Evolutionary conservation across 495 filamentous ascomycete genomes (phyloP).

Genomic region (Ramalina peruviana): DNA sequence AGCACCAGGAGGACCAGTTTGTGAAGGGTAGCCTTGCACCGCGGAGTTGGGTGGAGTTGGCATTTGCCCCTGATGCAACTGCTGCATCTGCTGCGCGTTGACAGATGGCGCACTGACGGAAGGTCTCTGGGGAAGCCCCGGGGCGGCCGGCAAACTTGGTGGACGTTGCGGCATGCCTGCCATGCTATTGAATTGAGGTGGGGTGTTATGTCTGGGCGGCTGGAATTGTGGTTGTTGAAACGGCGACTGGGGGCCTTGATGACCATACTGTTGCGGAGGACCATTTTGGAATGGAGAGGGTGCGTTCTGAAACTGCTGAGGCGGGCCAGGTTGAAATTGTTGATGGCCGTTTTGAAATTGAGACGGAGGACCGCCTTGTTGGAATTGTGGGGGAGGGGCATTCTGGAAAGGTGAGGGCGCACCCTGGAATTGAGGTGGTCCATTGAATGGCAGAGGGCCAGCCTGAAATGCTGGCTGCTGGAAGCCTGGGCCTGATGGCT

Average conservation of each 20-base stretch:
- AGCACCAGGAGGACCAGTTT: not conserved
- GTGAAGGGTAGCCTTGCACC: not conserved
- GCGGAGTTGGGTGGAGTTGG: conserved; percentile 4
- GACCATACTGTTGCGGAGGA: conserved; percentile 18
- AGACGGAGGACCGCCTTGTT: conserved; percentile 25
- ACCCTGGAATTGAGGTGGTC: conserved; percentile 25
- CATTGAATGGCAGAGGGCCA: conserved; percentile 20
- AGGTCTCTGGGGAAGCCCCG: conserved; percentile 52
- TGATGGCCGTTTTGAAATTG: conserved; percentile 25
- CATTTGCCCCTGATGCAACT: conserved; percentile 46
- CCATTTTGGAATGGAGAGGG: conserved; percentile 19
- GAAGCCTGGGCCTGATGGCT: conserved; percentile 24
- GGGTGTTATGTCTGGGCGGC: conserved; percentile 27
- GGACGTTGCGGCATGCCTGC: conserved; percentile 31
- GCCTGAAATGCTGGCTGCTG: conserved; percentile 19
- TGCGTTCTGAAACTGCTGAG: conserved; percentile 31
- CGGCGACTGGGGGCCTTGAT: conserved; percentile 18
- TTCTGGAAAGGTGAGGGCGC: conserved; percentile 20
- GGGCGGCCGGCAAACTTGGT: conserved; percentile 37
- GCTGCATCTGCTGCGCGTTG: conserved; percentile 45
- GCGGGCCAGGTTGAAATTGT: conserved; percentile 22
- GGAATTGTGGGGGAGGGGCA: conserved; percentile 29
- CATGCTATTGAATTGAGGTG: conserved; percentile 25
- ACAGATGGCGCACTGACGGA: conserved; percentile 41
- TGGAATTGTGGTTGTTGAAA: conserved; percentile 25